Percentiles rank a stretch among this genome's conserved stretches.
Evolutionary conservation across 106 monocot genomes (phyloP).

Genomic region (Apostasia ramifera): DNA sequence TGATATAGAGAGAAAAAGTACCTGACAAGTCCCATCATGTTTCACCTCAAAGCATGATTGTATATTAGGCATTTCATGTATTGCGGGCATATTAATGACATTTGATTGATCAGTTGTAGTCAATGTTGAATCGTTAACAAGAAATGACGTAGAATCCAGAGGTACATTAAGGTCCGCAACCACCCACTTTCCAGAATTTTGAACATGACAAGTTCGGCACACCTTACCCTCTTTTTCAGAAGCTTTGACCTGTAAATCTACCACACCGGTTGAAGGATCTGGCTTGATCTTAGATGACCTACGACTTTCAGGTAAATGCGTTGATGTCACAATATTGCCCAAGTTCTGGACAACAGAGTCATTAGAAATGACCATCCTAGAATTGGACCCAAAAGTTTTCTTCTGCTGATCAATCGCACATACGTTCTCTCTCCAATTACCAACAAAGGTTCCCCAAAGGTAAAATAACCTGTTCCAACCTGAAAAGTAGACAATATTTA

Average conservation of each 20-base stretch:
- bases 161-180: background rate
- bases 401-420: slow-evolving; percentile 1
- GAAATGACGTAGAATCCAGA: background rate
- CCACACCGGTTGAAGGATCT: background rate
- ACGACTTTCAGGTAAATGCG: slow-evolving; percentile 9
- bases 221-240: slow-evolving; percentile 12
- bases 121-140: background rate
- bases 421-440: slow-evolving; percentile 13
- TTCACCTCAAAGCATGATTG: background rate
- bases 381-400: slow-evolving; percentile 7
- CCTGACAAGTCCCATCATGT: slow-evolving; percentile 12
- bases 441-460: slow-evolving; percentile 82
- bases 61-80: background rate
- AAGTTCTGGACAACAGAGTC: slow-evolving; percentile 8
- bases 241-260: slow-evolving; percentile 1
- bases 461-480: slow-evolving; percentile 86
- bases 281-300: background rate
- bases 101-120: background rate
- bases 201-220: background rate
- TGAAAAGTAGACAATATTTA: slow-evolving; percentile 15
- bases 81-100: slow-evolving; percentile 3
- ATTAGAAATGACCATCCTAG: slow-evolving; percentile 7
- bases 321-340: slow-evolving; percentile 1
- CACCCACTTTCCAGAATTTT: background rate
- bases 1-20: slow-evolving; percentile 1